These are phyloP conservation scores for Neurospora tetrasperma DNA, from an alignment of 495 filamentous ascomycete genomes.

Conservation along the genomic window DNA sequence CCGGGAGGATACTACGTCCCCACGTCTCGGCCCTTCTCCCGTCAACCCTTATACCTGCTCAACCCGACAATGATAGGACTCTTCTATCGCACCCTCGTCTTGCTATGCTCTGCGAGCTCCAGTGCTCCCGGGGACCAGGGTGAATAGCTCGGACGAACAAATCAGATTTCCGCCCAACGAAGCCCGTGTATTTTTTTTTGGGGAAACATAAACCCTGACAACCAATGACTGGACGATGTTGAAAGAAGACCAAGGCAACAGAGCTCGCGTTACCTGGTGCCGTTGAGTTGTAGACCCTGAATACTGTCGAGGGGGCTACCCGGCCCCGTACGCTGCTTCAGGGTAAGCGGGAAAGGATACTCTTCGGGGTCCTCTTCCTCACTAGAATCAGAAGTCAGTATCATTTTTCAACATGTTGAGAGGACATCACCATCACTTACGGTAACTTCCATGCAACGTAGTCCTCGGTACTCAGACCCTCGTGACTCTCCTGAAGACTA, in stretches of 20 bases:
- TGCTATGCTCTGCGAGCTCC: neutral
- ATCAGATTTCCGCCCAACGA: neutral
- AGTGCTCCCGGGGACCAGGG: neutral
- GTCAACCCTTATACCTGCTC: neutral
- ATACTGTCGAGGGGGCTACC: constrained; percentile 28
- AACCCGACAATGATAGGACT: neutral
- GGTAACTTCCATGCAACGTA: constrained; percentile 97
- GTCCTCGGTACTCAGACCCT: constrained; percentile 91
- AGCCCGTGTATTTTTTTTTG: neutral
- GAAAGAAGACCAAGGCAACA: neutral
- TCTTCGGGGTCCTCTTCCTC: constrained; percentile 95
- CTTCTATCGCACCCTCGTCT: neutral
- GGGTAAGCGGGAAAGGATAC: constrained; percentile 82
- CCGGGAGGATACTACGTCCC: neutral
- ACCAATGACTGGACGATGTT: neutral
- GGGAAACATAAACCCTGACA: neutral
- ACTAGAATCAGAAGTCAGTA: constrained; percentile 34
- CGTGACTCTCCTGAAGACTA: constrained; percentile 84
- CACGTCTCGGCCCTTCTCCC: neutral
- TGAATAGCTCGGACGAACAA: neutral
- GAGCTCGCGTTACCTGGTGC: constrained; percentile 13
- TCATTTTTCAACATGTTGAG: constrained; percentile 2
- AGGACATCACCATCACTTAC: constrained; percentile 48
- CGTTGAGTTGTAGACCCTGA: constrained; percentile 25
- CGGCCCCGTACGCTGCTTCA: constrained; percentile 41